A percentile compares a stretch with the other conserved stretches of the same genome.
Evolutionary conservation across 306 rosid species (phyloP).

Genomic region (Vigna angularis): DNA sequence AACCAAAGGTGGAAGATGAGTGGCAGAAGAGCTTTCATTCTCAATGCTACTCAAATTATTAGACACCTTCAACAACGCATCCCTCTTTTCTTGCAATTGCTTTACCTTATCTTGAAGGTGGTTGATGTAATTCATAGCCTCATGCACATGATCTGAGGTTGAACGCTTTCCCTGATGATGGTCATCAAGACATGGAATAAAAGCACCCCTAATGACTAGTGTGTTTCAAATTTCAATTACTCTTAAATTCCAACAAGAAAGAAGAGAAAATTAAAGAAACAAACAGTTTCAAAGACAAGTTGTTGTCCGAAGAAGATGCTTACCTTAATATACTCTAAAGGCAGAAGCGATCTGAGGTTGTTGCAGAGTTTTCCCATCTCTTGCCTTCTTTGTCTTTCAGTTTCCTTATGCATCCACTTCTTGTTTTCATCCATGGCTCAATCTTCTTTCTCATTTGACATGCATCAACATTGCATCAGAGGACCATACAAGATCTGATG

Average conservation of each 20-base stretch:
- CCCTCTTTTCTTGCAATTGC: conserved; percentile 51
- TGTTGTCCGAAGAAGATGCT: background rate
- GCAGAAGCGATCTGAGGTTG: conserved; percentile 64
- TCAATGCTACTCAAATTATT: conserved; percentile 29
- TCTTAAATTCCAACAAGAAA: background rate
- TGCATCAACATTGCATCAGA: background rate
- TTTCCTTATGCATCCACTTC: conserved; percentile 64
- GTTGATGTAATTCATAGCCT: conserved; percentile 70
- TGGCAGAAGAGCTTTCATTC: conserved; percentile 11
- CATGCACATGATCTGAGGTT: conserved; percentile 63
- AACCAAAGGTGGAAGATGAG: conserved; percentile 31
- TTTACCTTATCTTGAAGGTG: conserved; percentile 54
- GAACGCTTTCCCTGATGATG: conserved; percentile 73
- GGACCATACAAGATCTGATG: conserved; percentile 41
- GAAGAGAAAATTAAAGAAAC: background rate
- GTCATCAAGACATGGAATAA: conserved; percentile 9
- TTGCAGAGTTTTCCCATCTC: conserved; percentile 66
- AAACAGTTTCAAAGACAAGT: background rate
- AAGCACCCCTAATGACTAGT: conserved; percentile 19
- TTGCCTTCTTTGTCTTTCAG: conserved; percentile 73
- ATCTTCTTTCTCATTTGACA: background rate
- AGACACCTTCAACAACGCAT: conserved; percentile 43
- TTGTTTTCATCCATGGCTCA: conserved; percentile 43
- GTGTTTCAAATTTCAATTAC: background rate
- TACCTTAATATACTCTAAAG: conserved; percentile 59